phyloP scores from a whole-genome alignment of 768 basidiomycete genomes.

The Panellus pusillus region DNA sequence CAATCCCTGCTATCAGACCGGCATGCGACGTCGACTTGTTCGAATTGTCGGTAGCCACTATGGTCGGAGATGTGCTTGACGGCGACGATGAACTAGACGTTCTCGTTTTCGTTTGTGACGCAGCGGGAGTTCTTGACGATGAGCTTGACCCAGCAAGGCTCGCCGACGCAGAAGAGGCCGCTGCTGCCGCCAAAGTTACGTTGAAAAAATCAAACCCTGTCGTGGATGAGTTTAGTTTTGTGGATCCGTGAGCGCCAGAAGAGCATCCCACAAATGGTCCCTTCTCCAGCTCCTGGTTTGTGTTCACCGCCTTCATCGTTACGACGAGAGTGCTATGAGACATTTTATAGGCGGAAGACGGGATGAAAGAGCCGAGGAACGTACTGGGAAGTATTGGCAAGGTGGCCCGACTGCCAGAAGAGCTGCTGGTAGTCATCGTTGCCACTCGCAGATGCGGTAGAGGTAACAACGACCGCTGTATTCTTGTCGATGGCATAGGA shows the following conservation, averaged over 20 bases:
- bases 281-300: conserved; percentile 29
- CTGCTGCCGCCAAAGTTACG: conserved; percentile 21
- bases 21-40: conserved; percentile 4
- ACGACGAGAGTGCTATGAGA: conserved; percentile 31
- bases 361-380: conserved; percentile 17
- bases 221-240: too few species aligned
- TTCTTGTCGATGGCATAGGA: conserved; percentile 36
- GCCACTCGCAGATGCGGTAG: conserved; percentile 24
- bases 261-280: conserved; percentile 31
- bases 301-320: conserved; percentile 36
- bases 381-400: conserved; percentile 33
- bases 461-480: conserved; percentile 25
- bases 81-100: neutral
- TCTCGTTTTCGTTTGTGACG: neutral
- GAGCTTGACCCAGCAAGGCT: neutral
- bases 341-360: neutral
- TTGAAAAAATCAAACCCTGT: conserved; percentile 39
- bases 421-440: conserved; percentile 33
- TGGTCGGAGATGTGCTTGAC: neutral
- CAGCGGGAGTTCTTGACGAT: neutral
- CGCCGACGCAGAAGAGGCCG: conserved; percentile 9
- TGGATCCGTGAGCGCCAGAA: too few species aligned
- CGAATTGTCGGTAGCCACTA: neutral
- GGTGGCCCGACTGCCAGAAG: conserved; percentile 34
- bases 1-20: conserved; percentile 5